These are phyloP conservation scores for Yamadazyma trypodendri DNA, from an alignment of 1,139 yeast genomes.

Conservation along the genomic window DNA sequence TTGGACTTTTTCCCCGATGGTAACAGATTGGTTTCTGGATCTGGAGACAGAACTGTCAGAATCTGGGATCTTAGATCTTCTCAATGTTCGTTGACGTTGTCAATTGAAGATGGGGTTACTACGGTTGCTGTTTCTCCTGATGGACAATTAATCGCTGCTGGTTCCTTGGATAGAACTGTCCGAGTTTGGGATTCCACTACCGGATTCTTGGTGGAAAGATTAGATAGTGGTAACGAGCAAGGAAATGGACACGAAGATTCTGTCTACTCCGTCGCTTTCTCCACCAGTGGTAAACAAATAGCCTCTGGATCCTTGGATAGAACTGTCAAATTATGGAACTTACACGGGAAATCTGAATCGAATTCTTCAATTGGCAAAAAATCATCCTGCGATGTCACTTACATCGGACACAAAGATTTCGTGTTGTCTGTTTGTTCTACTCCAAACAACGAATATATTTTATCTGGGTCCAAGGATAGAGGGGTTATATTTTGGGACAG, in stretches of 20 bases:
- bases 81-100: constrained; percentile 82
- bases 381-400: constrained; percentile 84
- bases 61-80: constrained; percentile 96
- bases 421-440: constrained; percentile 93
- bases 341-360: constrained; percentile 56
- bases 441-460: constrained; percentile 87
- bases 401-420: constrained; percentile 94
- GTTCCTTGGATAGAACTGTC: constrained; percentile 92
- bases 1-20: constrained; percentile 96
- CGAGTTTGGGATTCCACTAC: constrained; percentile 97
- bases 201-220: constrained; percentile 87
- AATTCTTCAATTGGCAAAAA: constrained; percentile 38
- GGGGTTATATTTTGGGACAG: constrained; percentile 98
- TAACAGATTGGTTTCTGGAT: constrained; percentile 88
- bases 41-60: constrained; percentile 95
- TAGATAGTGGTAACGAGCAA: constrained; percentile 83
- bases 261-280: constrained; percentile 91
- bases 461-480: constrained; percentile 95
- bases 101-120: constrained; percentile 96
- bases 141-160: constrained; percentile 93
- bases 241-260: constrained; percentile 97
- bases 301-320: constrained; percentile 95
- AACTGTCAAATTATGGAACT: constrained; percentile 94
- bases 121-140: constrained; percentile 97
- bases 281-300: constrained; percentile 88